These are phyloP conservation scores for Gloeophyllum trabeum DNA, from an alignment of 768 basidiomycete genomes.

Conservation along the genomic window DNA sequence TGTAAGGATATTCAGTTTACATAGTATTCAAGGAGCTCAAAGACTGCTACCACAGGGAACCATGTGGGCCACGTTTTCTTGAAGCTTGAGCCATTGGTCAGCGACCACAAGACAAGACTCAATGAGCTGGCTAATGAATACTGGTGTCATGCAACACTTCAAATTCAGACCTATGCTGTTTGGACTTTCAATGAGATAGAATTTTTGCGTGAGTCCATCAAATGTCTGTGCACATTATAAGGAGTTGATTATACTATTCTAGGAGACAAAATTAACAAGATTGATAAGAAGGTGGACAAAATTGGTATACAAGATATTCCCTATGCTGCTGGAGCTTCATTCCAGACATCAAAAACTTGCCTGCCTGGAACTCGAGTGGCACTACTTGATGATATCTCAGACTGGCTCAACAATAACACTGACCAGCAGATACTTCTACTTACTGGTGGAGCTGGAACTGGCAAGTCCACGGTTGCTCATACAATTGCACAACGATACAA, in stretches of 20 bases:
- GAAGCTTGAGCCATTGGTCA: background rate
- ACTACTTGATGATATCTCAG: conserved; percentile 1
- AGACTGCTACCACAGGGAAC: background rate
- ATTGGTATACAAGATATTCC: background rate
- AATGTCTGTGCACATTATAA: background rate
- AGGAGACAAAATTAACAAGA: background rate
- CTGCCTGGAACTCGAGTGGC: conserved; percentile 4
- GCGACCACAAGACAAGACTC: too few species aligned
- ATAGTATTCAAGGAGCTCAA: background rate
- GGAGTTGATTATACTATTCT: background rate
- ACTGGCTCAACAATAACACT: conserved; percentile 1
- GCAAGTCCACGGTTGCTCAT: conserved; percentile 9
- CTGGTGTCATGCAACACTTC: background rate
- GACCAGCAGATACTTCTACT: conserved; percentile 4
- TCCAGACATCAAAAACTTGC: conserved; percentile 1
- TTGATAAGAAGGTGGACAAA: too few species aligned
- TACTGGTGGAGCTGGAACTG: conserved; percentile 6
- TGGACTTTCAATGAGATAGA: background rate
- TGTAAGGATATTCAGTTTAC: background rate
- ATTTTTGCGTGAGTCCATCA: background rate
- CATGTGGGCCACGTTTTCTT: background rate
- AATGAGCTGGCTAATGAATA: too few species aligned
- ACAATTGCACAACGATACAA: conserved; percentile 2
- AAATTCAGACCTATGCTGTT: background rate
- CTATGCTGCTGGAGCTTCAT: background rate